phyloP scores from a whole-genome alignment of 495 filamentous ascomycete genomes.

The Penicillium goetzii region DNA sequence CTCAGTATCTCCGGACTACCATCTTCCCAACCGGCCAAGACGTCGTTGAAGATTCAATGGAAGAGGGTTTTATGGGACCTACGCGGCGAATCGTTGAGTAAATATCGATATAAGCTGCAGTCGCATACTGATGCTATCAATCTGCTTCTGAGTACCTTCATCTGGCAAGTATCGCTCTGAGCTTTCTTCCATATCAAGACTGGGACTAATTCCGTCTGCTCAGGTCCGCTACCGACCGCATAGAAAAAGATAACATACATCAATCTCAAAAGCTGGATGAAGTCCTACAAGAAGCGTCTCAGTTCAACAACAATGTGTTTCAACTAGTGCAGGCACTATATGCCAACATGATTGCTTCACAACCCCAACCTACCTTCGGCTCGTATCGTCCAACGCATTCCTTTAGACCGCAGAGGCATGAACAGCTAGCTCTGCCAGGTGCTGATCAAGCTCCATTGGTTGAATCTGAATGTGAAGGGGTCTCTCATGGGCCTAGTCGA shows the following conservation, averaged over 20 bases:
- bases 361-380: not conserved
- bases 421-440: not conserved
- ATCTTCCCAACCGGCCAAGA: not conserved
- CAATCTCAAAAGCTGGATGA: not conserved
- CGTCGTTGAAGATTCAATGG: conserved; percentile 5
- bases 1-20: not conserved
- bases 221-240: conserved; percentile 1
- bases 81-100: conserved; percentile 9
- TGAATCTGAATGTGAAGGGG: no score
- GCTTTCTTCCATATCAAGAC: not conserved
- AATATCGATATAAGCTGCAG: conserved; percentile 16
- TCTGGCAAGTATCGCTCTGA: not conserved
- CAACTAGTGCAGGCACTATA: not conserved
- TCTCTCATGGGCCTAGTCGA: not conserved
- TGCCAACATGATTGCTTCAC: not conserved
- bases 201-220: not conserved
- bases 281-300: not conserved
- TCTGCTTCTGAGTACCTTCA: not conserved
- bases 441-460: not conserved
- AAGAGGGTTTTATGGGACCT: conserved; percentile 14
- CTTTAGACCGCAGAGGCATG: not conserved
- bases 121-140: conserved; percentile 6
- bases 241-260: not conserved
- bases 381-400: not conserved
- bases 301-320: not conserved